Evolutionary conservation across 2,329 filamentous ascomycete species (phyloP), one percentile per base, ranked within the genome.

Genomic region (Diaporthe capsici): DNA sequence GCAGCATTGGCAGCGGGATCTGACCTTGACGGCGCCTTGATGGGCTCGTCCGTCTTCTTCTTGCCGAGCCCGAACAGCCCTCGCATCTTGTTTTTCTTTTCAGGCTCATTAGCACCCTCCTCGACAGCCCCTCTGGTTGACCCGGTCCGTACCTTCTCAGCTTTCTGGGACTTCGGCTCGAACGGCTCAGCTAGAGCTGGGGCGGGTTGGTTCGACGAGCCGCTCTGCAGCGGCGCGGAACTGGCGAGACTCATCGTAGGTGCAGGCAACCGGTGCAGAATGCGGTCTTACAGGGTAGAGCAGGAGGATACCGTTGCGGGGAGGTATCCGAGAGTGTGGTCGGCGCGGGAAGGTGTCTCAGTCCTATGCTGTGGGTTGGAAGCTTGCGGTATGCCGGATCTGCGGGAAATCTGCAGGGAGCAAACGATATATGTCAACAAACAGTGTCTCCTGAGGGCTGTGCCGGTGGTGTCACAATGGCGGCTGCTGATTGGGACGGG

Each of bases 11-110:
- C 77, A 77, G 81, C 79, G 75, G 84, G 79, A 76, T 81, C 82
- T 74, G 82, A 77, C 77, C 75, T 76, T 76, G 80, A 76, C 53
- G 81, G 77, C 70, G 81, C 77, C 74, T 86, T 87, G 60, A 82
- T 80, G 75, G 86, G 85, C 39, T 87, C 85, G 61, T 88, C 85
- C 68, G 85, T 84, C 84, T 90, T 92, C 84, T 92, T 92, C 85
- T 90, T 92, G 74, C 90, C 90, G 76, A 93, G 89, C 6, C 89
- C 88, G 82, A 92, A 92, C 39, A 93, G 84, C 76, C 87, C 87
- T 78, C 90, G 86, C 83, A 90, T 92, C 82, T 90, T 89, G 73
- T 83, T 84, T 70, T 81, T 81, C 79, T 85, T 84, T 44, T 77
- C 75, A 55, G 77, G 58, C 7, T 75, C 77, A n/a, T 84, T 82